Base-by-base conservation (phyloP, 2,329 filamentous ascomycete species). In the Ascomycota sp. region DNA sequence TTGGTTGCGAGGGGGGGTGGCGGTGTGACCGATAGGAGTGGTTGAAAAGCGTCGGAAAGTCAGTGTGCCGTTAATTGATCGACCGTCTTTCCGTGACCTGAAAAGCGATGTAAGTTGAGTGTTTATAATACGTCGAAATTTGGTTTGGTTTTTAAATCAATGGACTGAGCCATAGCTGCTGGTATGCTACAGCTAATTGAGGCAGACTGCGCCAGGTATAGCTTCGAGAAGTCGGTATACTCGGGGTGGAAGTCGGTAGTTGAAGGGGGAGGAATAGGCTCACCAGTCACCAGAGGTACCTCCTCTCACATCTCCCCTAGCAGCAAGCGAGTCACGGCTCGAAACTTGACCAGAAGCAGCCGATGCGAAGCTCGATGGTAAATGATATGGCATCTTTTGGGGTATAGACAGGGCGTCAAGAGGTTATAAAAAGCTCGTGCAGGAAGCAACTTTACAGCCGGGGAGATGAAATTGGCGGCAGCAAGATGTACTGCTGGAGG, bases 321-420 rank as follows among this genome's bases (percentile, higher is more conserved):
- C 68, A 56, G 53, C 56, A 57, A 63, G 64, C 43, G 59, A 51
- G 52, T 67, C 69, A 50, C 63, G 68, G 55, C 51, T 71, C 50
- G 61, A 57, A 44, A 65, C 73, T 53, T 80, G 76, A 53, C 77
- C 77, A 50, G 78, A 77, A 42, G 78, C 78, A 45, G 78, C 78
- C 48, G 78, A 82, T 51, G 78, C 78, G 57, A 85, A 85, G 63
- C 75, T 83, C 43, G 78, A 81, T 45, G 76, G 73, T 53, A 82
- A 67, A 59, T 77, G 74, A 51, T 73, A 70, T 59, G 75, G 69
- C 76, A 82, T 64, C 35, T 38, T 53, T n/a, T n/a, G n/a, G n/a
- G n/a, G n/a, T n/a, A n/a, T n/a, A n/a, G n/a, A n/a, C n/a, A n/a
- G n/a, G n/a, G n/a, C n/a, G n/a, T n/a, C n/a, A n/a, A n/a, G n/a